Evolutionary conservation across 495 filamentous ascomycete genomes (phyloP), one percentile per base, ranked within the genome.

Genomic region (Penicillium malachiteum): DNA sequence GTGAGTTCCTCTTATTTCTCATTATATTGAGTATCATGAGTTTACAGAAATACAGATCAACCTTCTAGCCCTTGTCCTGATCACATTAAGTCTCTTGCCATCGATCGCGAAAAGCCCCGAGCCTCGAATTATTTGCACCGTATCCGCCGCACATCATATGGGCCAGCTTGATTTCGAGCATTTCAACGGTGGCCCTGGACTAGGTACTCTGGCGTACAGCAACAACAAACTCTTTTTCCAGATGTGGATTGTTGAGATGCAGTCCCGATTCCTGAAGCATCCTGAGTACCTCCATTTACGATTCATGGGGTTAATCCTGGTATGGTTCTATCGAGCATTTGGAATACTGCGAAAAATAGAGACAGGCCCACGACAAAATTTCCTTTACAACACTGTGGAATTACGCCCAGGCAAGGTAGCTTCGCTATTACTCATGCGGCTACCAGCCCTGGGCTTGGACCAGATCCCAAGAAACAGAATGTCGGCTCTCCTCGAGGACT

Each of bases 221-320:
- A 61, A 68, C 37, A 68, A 66, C 37, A 70, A 70, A 37, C 58
- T 70, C 0, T 68, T 51, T 18, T 63, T 54, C 14, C 67, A 70
- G 46, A 64, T 56, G 16, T 70, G 65, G 65, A 14, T 68, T 16
- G 39, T 47, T 11, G 67, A 70, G 51, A 26, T 70, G 17, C 65
- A 68, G 18, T 16, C 21, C 7, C 60, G 65, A 7, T 50, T 65
- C 14, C 51, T 60, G 7, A 55, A 46, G 33, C 54, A 66, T 13
- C 51, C 54, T 1, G 53, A 62, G 10, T 68, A 70, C 52, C 33
- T 13, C 7, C 65, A 66, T 46, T 70, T 52, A 66, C 50, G 3
- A 51, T 70, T 18, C 66, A 68, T 45, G 67, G 65, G 1, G 30
- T 70, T 3, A 43, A 70, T 40, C 65, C 65, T 12, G 67, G 67